phyloP scores from a whole-genome alignment of 2,329 filamentous ascomycete genomes.

The Sclerotinia nivalis region DNA sequence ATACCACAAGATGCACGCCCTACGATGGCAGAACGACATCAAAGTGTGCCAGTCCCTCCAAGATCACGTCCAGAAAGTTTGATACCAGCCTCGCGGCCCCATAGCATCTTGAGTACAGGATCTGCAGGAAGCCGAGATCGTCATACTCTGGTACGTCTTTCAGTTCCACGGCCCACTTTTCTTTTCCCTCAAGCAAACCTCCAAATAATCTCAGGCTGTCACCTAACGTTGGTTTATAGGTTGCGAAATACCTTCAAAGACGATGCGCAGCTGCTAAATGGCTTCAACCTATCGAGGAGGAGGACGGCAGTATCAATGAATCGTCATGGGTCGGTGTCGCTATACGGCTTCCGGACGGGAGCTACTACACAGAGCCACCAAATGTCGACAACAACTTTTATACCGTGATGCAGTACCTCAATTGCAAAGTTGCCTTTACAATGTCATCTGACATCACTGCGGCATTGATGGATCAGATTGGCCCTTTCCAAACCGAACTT shows the following conservation, averaged over 20 bases:
- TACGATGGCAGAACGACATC: constrained; percentile 26
- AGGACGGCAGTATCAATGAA: constrained; percentile 24
- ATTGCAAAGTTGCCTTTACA: constrained; percentile 46
- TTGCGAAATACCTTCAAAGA: constrained; percentile 28
- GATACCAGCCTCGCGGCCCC: constrained; percentile 8
- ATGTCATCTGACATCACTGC: constrained; percentile 51
- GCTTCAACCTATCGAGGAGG: constrained; percentile 26
- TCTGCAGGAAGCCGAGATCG: constrained; percentile 25
- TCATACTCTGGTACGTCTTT: constrained; percentile 27
- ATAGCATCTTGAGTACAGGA: constrained; percentile 27
- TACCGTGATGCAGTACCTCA: constrained; percentile 24
- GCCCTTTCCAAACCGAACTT: constrained; percentile 30
- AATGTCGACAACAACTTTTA: constrained; percentile 25
- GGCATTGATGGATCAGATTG: constrained; percentile 35
- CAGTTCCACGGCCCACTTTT: not conserved
- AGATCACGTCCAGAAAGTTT: constrained; percentile 11
- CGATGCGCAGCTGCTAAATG: constrained; percentile 28
- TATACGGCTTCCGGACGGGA: constrained; percentile 29
- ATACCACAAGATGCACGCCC: constrained; percentile 10
- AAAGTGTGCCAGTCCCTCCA: constrained; percentile 9
- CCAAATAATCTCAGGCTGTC: not conserved
- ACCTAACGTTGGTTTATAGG: constrained; percentile 22
- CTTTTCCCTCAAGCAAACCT: not conserved
- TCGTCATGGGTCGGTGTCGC: constrained; percentile 28
- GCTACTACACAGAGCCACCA: constrained; percentile 27